A percentile compares a stretch with the other conserved stretches of the same genome.
Evolutionary conservation across 257 asterid genomes (phyloP).

Genomic region (Solanum lignicaule): DNA sequence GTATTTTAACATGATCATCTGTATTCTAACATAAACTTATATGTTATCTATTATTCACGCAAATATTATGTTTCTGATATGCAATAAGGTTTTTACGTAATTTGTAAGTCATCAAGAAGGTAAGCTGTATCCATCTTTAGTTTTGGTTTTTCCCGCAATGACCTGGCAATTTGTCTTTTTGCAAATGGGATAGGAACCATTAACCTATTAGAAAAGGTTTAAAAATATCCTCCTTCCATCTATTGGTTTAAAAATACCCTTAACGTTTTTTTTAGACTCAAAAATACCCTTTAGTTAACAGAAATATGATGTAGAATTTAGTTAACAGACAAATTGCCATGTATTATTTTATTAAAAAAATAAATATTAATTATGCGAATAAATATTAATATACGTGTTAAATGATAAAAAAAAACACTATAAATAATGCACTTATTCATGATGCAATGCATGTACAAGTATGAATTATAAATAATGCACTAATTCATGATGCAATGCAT

Average conservation of each 20-base stretch:
- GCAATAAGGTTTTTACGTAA: not conserved
- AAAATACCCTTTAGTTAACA: too few species aligned
- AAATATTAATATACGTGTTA: not conserved
- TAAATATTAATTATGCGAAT: too few species aligned
- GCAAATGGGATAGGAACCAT: not conserved
- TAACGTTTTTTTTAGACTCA: too few species aligned
- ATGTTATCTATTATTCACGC: too few species aligned
- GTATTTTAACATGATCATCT: too few species aligned
- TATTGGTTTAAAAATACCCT: too few species aligned
- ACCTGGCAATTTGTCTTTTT: not conserved
- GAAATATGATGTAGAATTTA: too few species aligned
- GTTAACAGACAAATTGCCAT: too few species aligned
- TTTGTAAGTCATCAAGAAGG: not conserved
- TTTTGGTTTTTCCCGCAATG: not conserved
- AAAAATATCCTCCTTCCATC: too few species aligned
- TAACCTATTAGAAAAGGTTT: too few species aligned
- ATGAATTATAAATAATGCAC: not conserved
- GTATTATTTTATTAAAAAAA: not conserved
- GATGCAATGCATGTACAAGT: not conserved
- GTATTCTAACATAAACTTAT: too few species aligned
- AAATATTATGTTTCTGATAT: not conserved
- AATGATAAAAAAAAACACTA: not conserved
- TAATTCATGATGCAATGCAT: not conserved
- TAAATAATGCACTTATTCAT: not conserved
- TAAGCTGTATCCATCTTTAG: not conserved